These are phyloP conservation scores for Tylopilus orsonianus DNA, from an alignment of 1,284 basidiomycete species.

Conservation along the genomic window DNA sequence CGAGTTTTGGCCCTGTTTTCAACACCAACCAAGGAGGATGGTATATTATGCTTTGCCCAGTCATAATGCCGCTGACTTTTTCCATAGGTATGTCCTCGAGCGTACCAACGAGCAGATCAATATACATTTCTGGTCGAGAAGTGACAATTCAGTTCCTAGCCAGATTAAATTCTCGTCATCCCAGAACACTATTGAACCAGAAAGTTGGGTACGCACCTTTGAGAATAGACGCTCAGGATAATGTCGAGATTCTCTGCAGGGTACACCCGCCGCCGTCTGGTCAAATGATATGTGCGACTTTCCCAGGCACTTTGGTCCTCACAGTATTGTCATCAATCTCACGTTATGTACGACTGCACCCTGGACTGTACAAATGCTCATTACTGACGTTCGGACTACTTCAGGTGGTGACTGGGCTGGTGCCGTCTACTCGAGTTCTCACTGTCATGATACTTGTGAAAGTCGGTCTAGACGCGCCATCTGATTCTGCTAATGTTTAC, in stretches of 20 bases:
- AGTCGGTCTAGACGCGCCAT: conserved; percentile 15
- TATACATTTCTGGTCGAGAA: conserved; percentile 28
- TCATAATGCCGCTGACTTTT: conserved; percentile 5
- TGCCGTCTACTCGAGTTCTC: conserved; percentile 28
- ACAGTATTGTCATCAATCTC: conserved; percentile 42
- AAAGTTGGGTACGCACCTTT: conserved; percentile 21
- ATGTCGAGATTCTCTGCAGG: conserved; percentile 21
- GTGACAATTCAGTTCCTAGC: conserved; percentile 11
- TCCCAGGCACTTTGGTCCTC: conserved; percentile 29
- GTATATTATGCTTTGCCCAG: conserved; percentile 15
- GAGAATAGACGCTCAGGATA: background rate
- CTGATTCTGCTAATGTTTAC: background rate
- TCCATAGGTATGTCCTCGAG: conserved; percentile 26
- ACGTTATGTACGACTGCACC: conserved; percentile 33
- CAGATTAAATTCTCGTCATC: conserved; percentile 12
- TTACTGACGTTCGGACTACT: background rate
- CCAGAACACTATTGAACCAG: conserved; percentile 15
- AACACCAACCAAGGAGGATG: conserved; percentile 42
- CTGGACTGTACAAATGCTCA: background rate
- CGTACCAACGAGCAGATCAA: conserved; percentile 18
- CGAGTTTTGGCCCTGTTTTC: conserved; percentile 40
- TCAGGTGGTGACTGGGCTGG: conserved; percentile 45
- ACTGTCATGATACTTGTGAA: conserved; percentile 35
- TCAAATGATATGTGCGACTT: conserved; percentile 35
- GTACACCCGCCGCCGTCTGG: conserved; percentile 37